Evolutionary conservation across 78 protist genomes (phyloP), one percentile per base, ranked within the genome.

Genomic region (Neovahlkampfia damariscottae): DNA sequence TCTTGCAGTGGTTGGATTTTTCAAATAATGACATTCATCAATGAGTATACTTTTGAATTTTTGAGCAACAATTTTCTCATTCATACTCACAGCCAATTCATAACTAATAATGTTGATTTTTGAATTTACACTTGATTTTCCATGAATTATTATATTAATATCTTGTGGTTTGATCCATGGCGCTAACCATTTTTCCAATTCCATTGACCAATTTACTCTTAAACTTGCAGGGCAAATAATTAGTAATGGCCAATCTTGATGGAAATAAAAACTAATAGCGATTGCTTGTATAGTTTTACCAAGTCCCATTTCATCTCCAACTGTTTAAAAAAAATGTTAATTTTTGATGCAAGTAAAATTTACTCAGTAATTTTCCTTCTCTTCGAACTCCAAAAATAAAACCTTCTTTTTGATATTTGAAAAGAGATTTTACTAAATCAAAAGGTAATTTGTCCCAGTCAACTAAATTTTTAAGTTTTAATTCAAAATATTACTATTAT

Each of bases 11-110:
- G 62, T 62, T 0, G 30, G 40, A 68, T 70, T 87, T 41, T 92
- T 91, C 37, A 91, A 67, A 58, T 78, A 75, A 83, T 91, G 95
- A 7, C 83, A 4, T 72, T 91, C 95, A 70, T 91, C 95, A 59
- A 83, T 83, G 7, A 85, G 77, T 40, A 91, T 71, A 8, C 67
- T 40, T 29, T 37, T 59, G 32, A 78, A 90, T 0, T 38, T 6
- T n/a, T 10, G 19, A 9, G 8, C 75, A 32, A 5, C n/a, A 31
- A 78, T 10, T 6, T 32, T 38, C 62, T 28, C 2, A 41, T 71
- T 83, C 32, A 19, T 75, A 8, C 41, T 40, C 34, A 32, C 19
- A 7, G 67, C 81, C 8, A 81, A 30, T 77, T 84, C 90, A 40
- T 81, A 86, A 32, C 82, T 72, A 3, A 86, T 66, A 29, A 89